Conservation (phyloP, 257 asterid genomes). For the Coffea eugenioides region DNA sequence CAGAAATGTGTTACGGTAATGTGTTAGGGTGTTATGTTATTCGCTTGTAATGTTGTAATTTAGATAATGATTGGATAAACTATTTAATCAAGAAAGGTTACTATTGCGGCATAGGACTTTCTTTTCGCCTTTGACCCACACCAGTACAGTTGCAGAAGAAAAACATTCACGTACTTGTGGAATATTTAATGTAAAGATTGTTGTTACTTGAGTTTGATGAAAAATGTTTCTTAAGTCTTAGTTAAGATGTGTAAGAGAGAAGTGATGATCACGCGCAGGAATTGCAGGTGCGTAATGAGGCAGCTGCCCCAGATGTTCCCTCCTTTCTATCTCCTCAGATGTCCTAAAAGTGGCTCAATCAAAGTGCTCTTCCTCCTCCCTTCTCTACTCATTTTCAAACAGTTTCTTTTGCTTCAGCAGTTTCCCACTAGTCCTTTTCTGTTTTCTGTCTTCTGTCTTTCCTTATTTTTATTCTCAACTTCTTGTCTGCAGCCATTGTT, state of each 20-base stretch:
- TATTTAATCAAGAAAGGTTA: not conserved
- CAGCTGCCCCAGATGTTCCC: slow-evolving; percentile 10
- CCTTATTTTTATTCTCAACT: not conserved
- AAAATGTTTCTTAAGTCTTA: no score
- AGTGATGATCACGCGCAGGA: slow-evolving; percentile 18
- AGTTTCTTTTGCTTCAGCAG: not conserved
- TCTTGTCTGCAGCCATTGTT: not conserved
- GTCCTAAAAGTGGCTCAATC: not conserved
- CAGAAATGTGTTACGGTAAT: no score
- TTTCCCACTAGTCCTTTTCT: not conserved
- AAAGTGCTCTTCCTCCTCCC: not conserved
- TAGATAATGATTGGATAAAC: no score
- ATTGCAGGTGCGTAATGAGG: slow-evolving; percentile 9
- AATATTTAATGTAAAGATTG: not conserved
- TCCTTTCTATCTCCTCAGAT: not conserved
- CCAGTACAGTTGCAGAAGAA: not conserved
- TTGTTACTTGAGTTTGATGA: not conserved
- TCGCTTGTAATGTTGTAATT: no score
- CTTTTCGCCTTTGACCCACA: not conserved
- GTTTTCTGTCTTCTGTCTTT: not conserved
- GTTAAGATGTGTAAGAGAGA: not conserved
- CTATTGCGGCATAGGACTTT: not conserved
- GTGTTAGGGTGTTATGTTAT: no score
- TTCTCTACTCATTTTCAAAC: not conserved
- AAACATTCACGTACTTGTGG: not conserved